phyloP scores from a whole-genome alignment of 345 rosid genomes.

The Capsella bursapastoris region DNA sequence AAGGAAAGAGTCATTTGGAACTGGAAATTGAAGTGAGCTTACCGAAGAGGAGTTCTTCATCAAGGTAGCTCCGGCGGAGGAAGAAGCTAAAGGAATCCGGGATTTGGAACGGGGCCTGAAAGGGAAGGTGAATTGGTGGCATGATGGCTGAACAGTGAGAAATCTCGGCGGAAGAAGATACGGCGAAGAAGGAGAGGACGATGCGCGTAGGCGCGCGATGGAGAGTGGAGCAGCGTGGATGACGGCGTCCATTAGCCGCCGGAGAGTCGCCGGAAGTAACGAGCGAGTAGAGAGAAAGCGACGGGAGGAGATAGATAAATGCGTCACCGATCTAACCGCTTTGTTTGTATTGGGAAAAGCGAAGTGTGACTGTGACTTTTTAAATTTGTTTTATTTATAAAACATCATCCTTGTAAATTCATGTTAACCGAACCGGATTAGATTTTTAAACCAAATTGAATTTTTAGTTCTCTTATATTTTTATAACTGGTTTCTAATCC shows the following conservation, averaged over 20 bases:
- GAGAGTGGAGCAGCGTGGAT: slow-evolving; percentile 41
- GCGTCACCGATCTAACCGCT: slow-evolving; percentile 31
- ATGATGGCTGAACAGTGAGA: slow-evolving; percentile 39
- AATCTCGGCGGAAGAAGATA: slow-evolving; percentile 46
- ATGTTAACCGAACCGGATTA: slow-evolving; percentile 31
- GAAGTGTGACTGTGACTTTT: slow-evolving; percentile 15
- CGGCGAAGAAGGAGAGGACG: slow-evolving; percentile 34
- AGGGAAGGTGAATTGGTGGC: slow-evolving; percentile 34
- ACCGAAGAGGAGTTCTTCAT: slow-evolving; percentile 64
- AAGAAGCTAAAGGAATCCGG: slow-evolving; percentile 43
- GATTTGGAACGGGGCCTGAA: slow-evolving; percentile 20
- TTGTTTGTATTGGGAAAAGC: slow-evolving; percentile 42
- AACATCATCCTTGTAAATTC: neutral
- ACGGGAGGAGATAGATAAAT: neutral
- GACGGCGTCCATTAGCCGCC: slow-evolving; percentile 55
- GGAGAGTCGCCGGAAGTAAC: slow-evolving; percentile 33
- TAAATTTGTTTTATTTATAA: neutral
- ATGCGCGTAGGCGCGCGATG: slow-evolving; percentile 48
- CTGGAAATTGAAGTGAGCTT: slow-evolving; percentile 26
- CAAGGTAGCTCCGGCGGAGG: slow-evolving; percentile 54
- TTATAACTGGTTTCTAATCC: neutral
- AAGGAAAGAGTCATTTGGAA: neutral
- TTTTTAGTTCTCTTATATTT: neutral
- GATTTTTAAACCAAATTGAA: slow-evolving; percentile 8
- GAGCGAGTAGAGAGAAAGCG: slow-evolving; percentile 8